phyloP scores from a whole-genome alignment of 192 early-diverging fungal species.

The Lunasporangiospora selenospora region DNA sequence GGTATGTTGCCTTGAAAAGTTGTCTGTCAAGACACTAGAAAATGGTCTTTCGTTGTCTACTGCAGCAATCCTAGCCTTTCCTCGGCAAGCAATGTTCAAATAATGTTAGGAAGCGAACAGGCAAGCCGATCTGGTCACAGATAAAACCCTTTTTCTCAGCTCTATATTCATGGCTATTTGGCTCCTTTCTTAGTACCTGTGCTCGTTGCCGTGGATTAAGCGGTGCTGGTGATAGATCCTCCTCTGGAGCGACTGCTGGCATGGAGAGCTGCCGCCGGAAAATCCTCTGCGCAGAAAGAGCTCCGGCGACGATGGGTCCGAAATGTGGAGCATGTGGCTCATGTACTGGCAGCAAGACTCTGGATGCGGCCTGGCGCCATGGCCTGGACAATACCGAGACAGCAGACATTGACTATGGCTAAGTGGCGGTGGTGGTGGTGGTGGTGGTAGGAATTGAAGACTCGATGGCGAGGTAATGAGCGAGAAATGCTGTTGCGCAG shows the following conservation, averaged over 20 bases:
- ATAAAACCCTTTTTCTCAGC: not conserved
- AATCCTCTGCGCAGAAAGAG: not conserved
- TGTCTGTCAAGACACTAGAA: conserved; percentile 65
- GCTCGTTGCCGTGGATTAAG: conserved; percentile 5
- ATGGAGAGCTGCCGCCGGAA: conserved; percentile 14
- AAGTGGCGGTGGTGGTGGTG: no score
- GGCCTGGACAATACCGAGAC: conserved; percentile 9
- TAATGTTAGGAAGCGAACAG: not conserved
- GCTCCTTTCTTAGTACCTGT: no score
- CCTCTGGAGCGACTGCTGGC: conserved; percentile 25
- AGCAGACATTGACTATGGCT: conserved; percentile 12
- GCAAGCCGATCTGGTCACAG: no score
- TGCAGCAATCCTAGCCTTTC: conserved; percentile 48
- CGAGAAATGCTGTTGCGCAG: no score
- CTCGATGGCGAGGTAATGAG: no score
- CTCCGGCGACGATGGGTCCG: not conserved
- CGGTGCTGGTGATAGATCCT: conserved; percentile 3
- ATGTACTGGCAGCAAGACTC: not conserved
- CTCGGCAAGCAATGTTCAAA: not conserved
- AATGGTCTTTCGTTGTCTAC: conserved; percentile 53
- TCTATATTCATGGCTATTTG: no score
- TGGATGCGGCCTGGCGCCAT: not conserved
- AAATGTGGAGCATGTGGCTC: not conserved
- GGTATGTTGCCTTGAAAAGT: conserved; percentile 87
- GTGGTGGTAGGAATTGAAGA: no score